Evolutionary conservation across 805 yeast genomes (phyloP).

Genomic region (Wickerhamomyces rabaulensis): DNA sequence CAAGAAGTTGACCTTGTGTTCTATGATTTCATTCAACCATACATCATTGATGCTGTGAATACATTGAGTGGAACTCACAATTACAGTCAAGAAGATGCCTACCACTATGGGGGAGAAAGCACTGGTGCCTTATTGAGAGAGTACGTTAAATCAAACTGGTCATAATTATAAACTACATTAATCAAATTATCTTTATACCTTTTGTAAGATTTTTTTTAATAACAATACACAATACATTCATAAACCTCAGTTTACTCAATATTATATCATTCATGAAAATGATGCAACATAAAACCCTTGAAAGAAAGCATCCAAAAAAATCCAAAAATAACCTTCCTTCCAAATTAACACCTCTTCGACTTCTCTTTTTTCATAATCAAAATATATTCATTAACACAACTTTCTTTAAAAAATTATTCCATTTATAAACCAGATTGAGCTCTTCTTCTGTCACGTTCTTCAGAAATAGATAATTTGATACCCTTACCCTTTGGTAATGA

Average conservation of each 20-base stretch:
- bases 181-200: slow-evolving; percentile 2
- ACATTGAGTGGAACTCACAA: slow-evolving; percentile 19
- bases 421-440: slow-evolving; percentile 43
- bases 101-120: slow-evolving; percentile 34
- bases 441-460: slow-evolving; percentile 98
- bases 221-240: slow-evolving; percentile 19
- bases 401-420: slow-evolving; percentile 8
- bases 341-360: background rate
- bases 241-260: slow-evolving; percentile 1
- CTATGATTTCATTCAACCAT: slow-evolving; percentile 66
- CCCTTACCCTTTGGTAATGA: slow-evolving; percentile 98
- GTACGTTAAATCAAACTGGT: slow-evolving; percentile 33
- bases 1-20: slow-evolving; percentile 63
- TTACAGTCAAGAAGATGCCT: slow-evolving; percentile 32
- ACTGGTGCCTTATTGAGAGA: slow-evolving; percentile 41
- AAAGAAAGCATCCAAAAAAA: background rate
- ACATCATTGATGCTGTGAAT: slow-evolving; percentile 41
- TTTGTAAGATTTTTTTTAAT: slow-evolving; percentile 12
- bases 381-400: background rate
- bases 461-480: slow-evolving; percentile 91
- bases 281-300: slow-evolving; percentile 20
- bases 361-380: background rate
- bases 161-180: slow-evolving; percentile 1
- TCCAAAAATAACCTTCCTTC: slow-evolving; percentile 1
- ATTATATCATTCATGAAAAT: slow-evolving; percentile 19